A percentile compares a stretch with the other conserved stretches of the same genome.
Evolutionary conservation across 1,139 yeast genomes (phyloP).

Genomic region (Sugiyamaella novakii): DNA sequence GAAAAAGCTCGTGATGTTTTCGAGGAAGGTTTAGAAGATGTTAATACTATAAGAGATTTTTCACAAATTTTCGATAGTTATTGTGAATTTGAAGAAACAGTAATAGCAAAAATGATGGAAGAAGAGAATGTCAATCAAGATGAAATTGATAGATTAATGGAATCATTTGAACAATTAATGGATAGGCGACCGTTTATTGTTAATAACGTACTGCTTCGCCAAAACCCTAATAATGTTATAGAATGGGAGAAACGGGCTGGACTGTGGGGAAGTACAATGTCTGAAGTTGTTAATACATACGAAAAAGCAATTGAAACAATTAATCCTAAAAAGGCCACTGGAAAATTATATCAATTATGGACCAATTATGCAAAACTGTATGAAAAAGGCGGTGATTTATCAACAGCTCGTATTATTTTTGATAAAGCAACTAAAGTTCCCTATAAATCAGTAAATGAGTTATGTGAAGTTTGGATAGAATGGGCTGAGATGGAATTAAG

Average conservation of each 20-base stretch:
- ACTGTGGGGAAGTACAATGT: slow-evolving; percentile 46
- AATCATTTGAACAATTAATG: slow-evolving; percentile 57
- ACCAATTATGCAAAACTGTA: slow-evolving; percentile 66
- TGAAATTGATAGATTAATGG: slow-evolving; percentile 49
- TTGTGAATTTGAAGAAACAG: slow-evolving; percentile 61
- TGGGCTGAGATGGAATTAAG: slow-evolving; percentile 72
- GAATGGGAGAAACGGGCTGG: slow-evolving; percentile 69
- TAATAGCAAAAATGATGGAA: slow-evolving; percentile 46
- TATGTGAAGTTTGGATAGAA: slow-evolving; percentile 65
- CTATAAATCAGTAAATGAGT: slow-evolving; percentile 60
- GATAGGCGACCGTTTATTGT: slow-evolving; percentile 57
- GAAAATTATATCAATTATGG: slow-evolving; percentile 58
- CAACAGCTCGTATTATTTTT: slow-evolving; percentile 62
- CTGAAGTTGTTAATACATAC: slow-evolving; percentile 56
- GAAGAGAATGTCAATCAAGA: slow-evolving; percentile 35
- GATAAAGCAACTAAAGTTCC: slow-evolving; percentile 74
- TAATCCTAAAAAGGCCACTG: slow-evolving; percentile 58
- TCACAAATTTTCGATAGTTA: slow-evolving; percentile 64
- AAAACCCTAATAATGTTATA: slow-evolving; percentile 61
- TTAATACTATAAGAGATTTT: slow-evolving; percentile 63
- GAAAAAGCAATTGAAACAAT: slow-evolving; percentile 68
- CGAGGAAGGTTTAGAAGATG: slow-evolving; percentile 50
- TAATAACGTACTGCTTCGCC: slow-evolving; percentile 67
- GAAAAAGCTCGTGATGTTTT: slow-evolving; percentile 53
- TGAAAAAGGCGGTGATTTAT: slow-evolving; percentile 49